Evolutionary conservation across 768 basidiomycete species (phyloP).

Genomic region (Trametes punicea): DNA sequence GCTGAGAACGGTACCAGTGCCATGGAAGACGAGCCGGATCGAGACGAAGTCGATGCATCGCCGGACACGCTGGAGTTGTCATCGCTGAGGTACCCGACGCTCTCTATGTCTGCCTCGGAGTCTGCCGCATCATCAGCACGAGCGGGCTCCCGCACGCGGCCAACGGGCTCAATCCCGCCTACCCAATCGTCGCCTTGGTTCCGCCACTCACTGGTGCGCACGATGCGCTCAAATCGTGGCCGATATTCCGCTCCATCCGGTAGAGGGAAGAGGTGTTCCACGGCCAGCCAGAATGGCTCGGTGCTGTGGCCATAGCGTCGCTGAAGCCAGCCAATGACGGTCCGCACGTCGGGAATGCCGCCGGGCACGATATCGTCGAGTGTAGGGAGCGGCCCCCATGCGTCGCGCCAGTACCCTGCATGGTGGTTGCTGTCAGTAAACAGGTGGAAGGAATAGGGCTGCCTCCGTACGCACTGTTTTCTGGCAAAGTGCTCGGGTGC

Average conservation of each 20-base stretch:
- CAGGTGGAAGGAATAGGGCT: no score
- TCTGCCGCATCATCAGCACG: slow-evolving; percentile 11
- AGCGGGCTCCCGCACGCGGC: slow-evolving; percentile 5
- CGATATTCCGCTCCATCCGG: neutral
- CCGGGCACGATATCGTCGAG: neutral
- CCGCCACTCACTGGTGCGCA: slow-evolving; percentile 7
- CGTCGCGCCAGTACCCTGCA: neutral
- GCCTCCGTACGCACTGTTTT: neutral
- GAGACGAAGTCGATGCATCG: neutral
- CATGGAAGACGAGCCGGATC: neutral
- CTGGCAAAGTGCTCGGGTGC: neutral
- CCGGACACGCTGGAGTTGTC: neutral
- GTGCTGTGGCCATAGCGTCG: neutral
- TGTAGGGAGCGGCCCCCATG: slow-evolving; percentile 4
- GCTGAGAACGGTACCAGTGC: neutral
- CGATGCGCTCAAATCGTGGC: slow-evolving; percentile 4
- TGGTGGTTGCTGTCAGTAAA: neutral
- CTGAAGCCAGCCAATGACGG: neutral
- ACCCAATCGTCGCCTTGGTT: slow-evolving; percentile 1
- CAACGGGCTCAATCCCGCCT: slow-evolving; percentile 6
- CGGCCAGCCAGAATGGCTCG: neutral
- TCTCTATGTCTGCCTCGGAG: slow-evolving; percentile 10
- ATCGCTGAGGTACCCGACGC: slow-evolving; percentile 2
- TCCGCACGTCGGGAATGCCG: neutral
- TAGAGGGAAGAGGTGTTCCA: slow-evolving; percentile 4